A percentile compares a stretch with the other conserved stretches of the same genome.
Evolutionary conservation across 495 filamentous ascomycete species (phyloP).

Genomic region (Podospora pseudocomata): DNA sequence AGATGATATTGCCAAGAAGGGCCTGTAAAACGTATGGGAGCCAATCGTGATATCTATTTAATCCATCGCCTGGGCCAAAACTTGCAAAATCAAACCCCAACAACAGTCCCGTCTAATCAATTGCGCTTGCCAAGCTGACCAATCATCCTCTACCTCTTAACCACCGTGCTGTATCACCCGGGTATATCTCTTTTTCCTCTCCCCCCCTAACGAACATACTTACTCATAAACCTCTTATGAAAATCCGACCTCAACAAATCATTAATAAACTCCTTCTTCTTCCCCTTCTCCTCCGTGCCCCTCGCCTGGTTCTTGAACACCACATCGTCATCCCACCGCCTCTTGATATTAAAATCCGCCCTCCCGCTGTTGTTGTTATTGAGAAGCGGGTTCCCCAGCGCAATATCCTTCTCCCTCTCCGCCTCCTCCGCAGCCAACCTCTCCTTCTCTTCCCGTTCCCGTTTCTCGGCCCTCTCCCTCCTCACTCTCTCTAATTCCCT

Average conservation of each 20-base stretch:
- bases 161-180: background rate
- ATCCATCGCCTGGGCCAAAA: too few species aligned
- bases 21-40: background rate
- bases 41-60: too few species aligned
- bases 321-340: conserved; percentile 98
- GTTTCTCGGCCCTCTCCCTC: conserved; percentile 78
- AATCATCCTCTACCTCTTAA: too few species aligned
- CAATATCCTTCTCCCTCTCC: conserved; percentile 81
- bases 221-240: conserved; percentile 95
- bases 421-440: conserved; percentile 74
- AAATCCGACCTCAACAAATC: conserved; percentile 94
- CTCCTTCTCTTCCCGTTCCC: conserved; percentile 80
- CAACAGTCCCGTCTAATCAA: background rate
- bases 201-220: conserved; percentile 45
- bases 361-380: conserved; percentile 26
- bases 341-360: conserved; percentile 66
- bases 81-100: background rate
- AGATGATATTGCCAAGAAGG: background rate
- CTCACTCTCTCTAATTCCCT: conserved; percentile 94
- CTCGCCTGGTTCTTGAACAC: conserved; percentile 98
- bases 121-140: too few species aligned
- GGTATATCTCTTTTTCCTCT: conserved; percentile 9
- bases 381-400: conserved; percentile 85
- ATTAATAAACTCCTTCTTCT: conserved; percentile 95
- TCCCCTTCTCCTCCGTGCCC: conserved; percentile 84